Base-by-base conservation (phyloP, 1,139 yeast species). In the Suhomyces maxii region DNA sequence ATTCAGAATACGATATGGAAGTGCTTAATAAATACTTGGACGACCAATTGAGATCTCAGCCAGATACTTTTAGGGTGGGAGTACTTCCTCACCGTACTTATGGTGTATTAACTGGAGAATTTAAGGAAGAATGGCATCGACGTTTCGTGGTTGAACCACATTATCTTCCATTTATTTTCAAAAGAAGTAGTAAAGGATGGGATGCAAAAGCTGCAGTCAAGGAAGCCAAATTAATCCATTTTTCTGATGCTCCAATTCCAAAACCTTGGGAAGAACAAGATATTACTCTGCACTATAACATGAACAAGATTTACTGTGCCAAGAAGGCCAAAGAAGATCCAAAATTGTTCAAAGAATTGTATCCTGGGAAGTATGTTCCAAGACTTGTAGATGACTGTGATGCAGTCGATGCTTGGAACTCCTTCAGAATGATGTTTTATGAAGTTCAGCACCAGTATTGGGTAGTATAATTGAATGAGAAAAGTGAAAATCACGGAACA, bases 91-190 rank as follows among this genome's bases (percentile, higher is more conserved):
- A 77, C 55, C 58, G 67, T 26, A 65, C 68, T 3, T 77, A 78
- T 52, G 80, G 79, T 3, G 71, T 77, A 6, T 57, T 77, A 23
- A 70, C 81, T 0, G 82, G 82, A 7, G 83, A 79, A 49, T 75
- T 78, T 47, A 63, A 71, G 37, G 70, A 69, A 45, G 32, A 46
- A 38, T 53, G 55, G 36, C 70, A 68, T 57, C 45, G 54, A 3
- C 44, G 58, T 42, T 57, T 67, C 49, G 49, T 60, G 9, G 62
- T 59, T 5, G 70, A 66, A 43, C 73, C 76, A 1, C 69, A 68
- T 48, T 61, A 64, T 42, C 53, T 69, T 35, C 74, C 74, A 8
- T 68, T 63, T 46, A 49, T 60, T 8, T 46, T 53, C 10, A 59
- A 58, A 36, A 39, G 53, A n/a, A 49, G 60, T 30, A 56, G 55